Evolutionary conservation across 768 basidiomycete genomes (phyloP), one percentile per base, ranked within the genome.

Genomic region (Scleroderma bovista): DNA sequence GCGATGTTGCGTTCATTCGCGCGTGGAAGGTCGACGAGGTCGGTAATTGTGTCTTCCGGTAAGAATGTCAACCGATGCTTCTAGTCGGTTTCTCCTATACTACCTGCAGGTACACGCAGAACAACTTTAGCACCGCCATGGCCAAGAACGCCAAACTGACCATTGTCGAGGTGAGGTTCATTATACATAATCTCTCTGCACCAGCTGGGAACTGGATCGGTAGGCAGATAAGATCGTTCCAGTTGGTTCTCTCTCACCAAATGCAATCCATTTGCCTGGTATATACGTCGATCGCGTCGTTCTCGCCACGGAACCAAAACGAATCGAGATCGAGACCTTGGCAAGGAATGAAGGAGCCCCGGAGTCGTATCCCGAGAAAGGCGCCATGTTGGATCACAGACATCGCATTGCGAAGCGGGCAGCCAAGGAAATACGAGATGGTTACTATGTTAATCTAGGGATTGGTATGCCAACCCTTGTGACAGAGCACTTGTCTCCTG

Each of bases 11-110:
- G 9, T 84, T 96, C 64, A 72, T 96, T 41, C 75, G 83, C 40
- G 93, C 90, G 3, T 94, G 91, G 91, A 94, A 93, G 66, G 93
- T 81, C 13, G 93, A 96, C 56, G 90, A 91, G 64, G 78, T 83
- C 38, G 93, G 93, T 2, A 96, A 96, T 66, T 87, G 85, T 58
- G 81, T 93, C 37, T 96, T 96, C 76, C 78, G 91, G 86, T 89
- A 59, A 49, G 73, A 39, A 20, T n/a, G 17, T 38, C 39, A 17
- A 60, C 23, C 31, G 19, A 17, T 33, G 15, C 4, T 3, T 29
- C 26, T 9, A 29, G 38, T 16, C 32, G n/a, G n/a, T n/a, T n/a
- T 33, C 36, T 42, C 52, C 19, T 48, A 22, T 20, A 40, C 46
- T 29, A 41, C 23, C 24, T 38, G 8, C 52, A 90, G 91, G 52